A percentile compares a stretch with the other conserved stretches of the same genome.
Evolutionary conservation across 1,284 basidiomycete genomes (phyloP).

Genomic region (Fomitopsis pinicola): DNA sequence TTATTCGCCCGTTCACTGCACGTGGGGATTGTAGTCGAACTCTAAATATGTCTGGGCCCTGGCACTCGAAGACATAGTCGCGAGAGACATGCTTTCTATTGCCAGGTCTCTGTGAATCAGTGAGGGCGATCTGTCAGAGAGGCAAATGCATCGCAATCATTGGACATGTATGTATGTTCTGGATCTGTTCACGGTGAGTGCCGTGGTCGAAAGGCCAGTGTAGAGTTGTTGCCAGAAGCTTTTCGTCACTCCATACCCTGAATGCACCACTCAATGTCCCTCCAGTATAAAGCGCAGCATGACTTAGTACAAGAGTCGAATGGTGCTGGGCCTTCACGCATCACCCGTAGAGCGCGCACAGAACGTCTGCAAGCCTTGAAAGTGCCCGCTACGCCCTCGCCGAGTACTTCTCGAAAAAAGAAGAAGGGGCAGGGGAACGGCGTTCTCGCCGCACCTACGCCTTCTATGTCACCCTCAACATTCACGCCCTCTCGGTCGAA

Average conservation of each 20-base stretch:
- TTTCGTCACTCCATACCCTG: neutral
- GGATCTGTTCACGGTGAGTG: neutral
- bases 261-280: slow-evolving; percentile 11
- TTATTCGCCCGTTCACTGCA: too few species aligned
- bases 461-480: neutral
- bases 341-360: slow-evolving; percentile 59
- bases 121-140: neutral
- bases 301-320: slow-evolving; percentile 55
- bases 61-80: too few species aligned
- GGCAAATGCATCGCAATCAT: neutral
- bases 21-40: too few species aligned
- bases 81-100: too few species aligned
- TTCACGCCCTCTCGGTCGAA: neutral
- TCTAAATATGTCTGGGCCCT: too few species aligned
- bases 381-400: slow-evolving; percentile 5
- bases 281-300: slow-evolving; percentile 59
- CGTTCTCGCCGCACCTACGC: neutral
- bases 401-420: slow-evolving; percentile 8
- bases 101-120: too few species aligned
- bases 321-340: slow-evolving; percentile 47
- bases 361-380: slow-evolving; percentile 33
- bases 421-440: neutral
- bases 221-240: neutral
- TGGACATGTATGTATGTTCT: neutral
- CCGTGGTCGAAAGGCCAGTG: too few species aligned